phyloP scores from a whole-genome alignment of 1,139 yeast genomes.

The Suhomyces guaymorum region DNA sequence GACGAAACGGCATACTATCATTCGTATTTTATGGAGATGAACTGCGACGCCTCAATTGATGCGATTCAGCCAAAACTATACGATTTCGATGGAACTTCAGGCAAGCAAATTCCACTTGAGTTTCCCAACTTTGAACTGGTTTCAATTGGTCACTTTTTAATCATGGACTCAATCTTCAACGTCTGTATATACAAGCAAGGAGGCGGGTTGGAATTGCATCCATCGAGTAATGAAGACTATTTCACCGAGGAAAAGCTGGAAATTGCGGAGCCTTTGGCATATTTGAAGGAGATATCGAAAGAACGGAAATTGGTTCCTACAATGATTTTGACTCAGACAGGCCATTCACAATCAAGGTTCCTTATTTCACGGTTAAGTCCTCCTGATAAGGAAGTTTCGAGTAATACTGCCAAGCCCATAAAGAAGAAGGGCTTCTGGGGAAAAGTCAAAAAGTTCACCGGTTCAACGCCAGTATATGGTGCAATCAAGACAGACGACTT shows the following conservation, averaged over 20 bases:
- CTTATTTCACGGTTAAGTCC: conserved; percentile 33
- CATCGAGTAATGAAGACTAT: conserved; percentile 32
- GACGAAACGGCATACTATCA: conserved; percentile 47
- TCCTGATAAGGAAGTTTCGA: conserved; percentile 9
- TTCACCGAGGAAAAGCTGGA: conserved; percentile 19
- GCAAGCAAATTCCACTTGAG: conserved; percentile 28
- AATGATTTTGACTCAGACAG: conserved; percentile 31
- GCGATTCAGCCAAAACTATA: conserved; percentile 34
- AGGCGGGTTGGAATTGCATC: conserved; percentile 30
- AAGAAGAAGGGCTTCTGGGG: conserved; percentile 8
- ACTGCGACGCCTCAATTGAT: conserved; percentile 19
- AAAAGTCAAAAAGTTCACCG: conserved; percentile 2
- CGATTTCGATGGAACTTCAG: too few relatives aligned
- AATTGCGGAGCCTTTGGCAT: conserved; percentile 13
- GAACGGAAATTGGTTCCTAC: conserved; percentile 19
- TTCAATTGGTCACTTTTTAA: conserved; percentile 20
- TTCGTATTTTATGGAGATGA: conserved; percentile 29
- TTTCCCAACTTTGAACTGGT: conserved; percentile 17
- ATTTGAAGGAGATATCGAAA: conserved; percentile 13
- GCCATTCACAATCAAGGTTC: conserved; percentile 39
- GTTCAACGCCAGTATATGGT: conserved; percentile 1
- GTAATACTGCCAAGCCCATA: conserved; percentile 1
- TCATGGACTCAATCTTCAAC: conserved; percentile 35
- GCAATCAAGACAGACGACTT: conserved; percentile 18
- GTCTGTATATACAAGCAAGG: conserved; percentile 25